A percentile compares a stretch with the other conserved stretches of the same genome.
Evolutionary conservation across 441 rosid species (phyloP).

Genomic region (Erodium moschatum): DNA sequence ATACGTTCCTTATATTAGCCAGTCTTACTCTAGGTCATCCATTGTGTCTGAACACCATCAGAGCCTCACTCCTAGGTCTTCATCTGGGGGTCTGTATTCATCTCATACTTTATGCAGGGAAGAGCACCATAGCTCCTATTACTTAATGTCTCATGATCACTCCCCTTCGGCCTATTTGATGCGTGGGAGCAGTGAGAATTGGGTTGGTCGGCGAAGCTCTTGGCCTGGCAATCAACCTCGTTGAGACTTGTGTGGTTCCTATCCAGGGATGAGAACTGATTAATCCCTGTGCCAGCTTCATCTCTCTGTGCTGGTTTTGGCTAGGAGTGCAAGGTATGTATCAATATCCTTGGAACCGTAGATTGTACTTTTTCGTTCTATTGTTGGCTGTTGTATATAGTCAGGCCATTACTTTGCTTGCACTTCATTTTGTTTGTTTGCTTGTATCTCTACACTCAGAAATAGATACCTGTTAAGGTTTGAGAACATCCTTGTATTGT

Average conservation of each 20-base stretch:
- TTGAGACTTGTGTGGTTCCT: too few species aligned
- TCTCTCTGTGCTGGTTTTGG: conserved; percentile 28
- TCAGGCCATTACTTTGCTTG: neutral
- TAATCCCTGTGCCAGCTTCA: conserved; percentile 25
- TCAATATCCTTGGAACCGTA: neutral
- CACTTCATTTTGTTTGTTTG: too few species aligned
- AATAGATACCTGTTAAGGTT: neutral
- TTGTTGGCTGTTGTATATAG: too few species aligned
- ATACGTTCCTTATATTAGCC: conserved; percentile 20
- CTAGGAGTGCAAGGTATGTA: conserved; percentile 39
- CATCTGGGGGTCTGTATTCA: conserved; percentile 37
- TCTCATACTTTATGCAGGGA: conserved; percentile 46
- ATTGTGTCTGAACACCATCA: conserved; percentile 41
- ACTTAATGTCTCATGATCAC: conserved; percentile 41
- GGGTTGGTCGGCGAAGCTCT: conserved; percentile 39
- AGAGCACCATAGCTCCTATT: conserved; percentile 60
- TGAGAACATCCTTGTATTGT: neutral
- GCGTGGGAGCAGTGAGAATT: conserved; percentile 35
- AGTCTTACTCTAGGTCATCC: conserved; percentile 45
- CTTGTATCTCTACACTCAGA: too few species aligned
- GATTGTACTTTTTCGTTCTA: neutral
- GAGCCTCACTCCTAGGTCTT: conserved; percentile 34
- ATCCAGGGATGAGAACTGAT: neutral
- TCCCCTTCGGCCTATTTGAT: conserved; percentile 34
- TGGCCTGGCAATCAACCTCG: conserved; percentile 26